Evolutionary conservation across 306 rosid genomes (phyloP).

Genomic region (Lathyrus sativus): DNA sequence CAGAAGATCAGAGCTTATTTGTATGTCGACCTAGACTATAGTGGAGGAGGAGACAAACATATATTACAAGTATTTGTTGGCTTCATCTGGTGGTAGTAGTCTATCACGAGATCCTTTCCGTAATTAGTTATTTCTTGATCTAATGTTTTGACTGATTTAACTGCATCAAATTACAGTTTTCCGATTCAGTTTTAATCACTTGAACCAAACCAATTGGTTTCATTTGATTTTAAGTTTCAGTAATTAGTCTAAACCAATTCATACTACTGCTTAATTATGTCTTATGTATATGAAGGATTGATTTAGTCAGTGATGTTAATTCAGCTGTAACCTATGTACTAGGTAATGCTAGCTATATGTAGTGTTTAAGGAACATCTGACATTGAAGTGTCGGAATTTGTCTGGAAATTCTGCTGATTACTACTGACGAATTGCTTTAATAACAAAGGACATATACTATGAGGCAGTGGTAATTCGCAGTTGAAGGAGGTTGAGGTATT

Average conservation of each 20-base stretch:
- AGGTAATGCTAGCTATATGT: neutral
- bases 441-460: too few species aligned
- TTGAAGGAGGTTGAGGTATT: neutral
- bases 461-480: neutral
- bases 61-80: neutral
- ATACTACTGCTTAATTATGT: too few species aligned
- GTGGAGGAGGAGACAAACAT: neutral
- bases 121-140: too few species aligned
- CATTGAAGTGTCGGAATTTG: constrained; percentile 33
- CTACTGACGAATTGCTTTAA: too few species aligned
- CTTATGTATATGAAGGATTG: too few species aligned
- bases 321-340: too few species aligned
- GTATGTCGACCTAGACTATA: too few species aligned
- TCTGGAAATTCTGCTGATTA: neutral
- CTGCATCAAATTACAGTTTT: too few species aligned
- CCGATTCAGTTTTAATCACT: neutral
- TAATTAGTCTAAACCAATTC: neutral
- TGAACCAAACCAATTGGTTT: neutral
- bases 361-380: constrained; percentile 31
- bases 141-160: too few species aligned
- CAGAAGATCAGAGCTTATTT: too few species aligned
- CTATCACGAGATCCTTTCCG: too few species aligned
- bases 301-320: too few species aligned
- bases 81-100: neutral
- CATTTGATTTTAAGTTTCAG: neutral